Conservation (phyloP, 129 eudicot species). For the Pulicaria dysenterica region DNA sequence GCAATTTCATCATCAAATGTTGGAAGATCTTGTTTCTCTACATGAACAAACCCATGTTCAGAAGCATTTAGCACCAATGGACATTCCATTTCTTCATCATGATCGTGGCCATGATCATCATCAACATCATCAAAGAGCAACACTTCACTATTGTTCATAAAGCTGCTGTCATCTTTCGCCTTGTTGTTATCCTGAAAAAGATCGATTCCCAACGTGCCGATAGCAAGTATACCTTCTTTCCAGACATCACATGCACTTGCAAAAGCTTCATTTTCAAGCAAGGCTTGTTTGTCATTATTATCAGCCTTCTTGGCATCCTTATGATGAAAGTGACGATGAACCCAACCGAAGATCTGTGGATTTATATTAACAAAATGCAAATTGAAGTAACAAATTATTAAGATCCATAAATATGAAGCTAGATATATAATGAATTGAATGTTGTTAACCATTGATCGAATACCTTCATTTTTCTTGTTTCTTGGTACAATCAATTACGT, state of each 20-base stretch:
- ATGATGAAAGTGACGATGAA: constrained; percentile 53
- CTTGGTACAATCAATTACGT: not conserved
- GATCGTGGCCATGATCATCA: not conserved
- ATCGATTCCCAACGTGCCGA: constrained; percentile 66
- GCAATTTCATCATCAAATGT: constrained; percentile 23
- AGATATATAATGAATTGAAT: too few species aligned
- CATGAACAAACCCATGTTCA: constrained; percentile 34
- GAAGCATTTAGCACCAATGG: constrained; percentile 41
- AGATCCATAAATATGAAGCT: not conserved
- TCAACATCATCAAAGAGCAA: not conserved
- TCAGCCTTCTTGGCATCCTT: constrained; percentile 32
- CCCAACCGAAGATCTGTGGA: constrained; percentile 68
- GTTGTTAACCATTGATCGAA: not conserved
- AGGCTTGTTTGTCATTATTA: constrained; percentile 28
- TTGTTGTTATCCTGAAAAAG: constrained; percentile 26
- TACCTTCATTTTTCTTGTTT: constrained; percentile 40
- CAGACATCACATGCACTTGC: constrained; percentile 32
- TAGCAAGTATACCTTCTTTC: constrained; percentile 57
- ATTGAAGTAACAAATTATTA: not conserved
- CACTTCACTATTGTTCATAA: not conserved
- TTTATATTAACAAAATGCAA: not conserved
- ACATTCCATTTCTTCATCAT: constrained; percentile 32
- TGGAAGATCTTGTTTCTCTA: constrained; percentile 14
- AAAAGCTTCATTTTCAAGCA: constrained; percentile 36
- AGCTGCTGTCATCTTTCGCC: constrained; percentile 1